These are phyloP conservation scores for Stachybotrys chlorohalonatus DNA, from an alignment of 2,329 filamentous ascomycete genomes.

Conservation along the genomic window DNA sequence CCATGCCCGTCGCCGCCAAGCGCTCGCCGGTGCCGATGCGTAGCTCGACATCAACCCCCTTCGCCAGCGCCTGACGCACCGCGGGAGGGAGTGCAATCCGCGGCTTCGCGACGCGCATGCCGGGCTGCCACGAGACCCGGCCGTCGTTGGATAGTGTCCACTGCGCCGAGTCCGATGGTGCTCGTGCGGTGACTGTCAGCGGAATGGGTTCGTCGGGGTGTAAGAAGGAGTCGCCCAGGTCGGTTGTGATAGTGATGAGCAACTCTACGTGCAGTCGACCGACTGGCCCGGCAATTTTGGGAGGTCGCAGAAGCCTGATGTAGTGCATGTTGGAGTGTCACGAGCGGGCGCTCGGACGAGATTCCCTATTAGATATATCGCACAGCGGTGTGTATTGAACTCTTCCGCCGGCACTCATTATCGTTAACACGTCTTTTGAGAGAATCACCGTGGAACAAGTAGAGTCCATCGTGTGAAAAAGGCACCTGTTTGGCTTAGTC, in stretches of 20 bases:
- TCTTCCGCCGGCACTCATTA: too few relatives aligned
- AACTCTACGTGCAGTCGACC: slow-evolving; percentile 26
- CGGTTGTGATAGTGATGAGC: slow-evolving; percentile 46
- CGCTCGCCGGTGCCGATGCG: slow-evolving; percentile 16
- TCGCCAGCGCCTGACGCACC: slow-evolving; percentile 14
- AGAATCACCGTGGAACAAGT: too few relatives aligned
- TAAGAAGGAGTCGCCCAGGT: slow-evolving; percentile 47
- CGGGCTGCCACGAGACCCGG: slow-evolving; percentile 19
- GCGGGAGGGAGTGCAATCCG: slow-evolving; percentile 15
- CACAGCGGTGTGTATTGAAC: too few relatives aligned
- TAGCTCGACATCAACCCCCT: slow-evolving; percentile 15
- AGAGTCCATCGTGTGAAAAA: too few relatives aligned
- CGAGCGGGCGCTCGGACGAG: too few relatives aligned
- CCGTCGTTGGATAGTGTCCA: slow-evolving; percentile 6
- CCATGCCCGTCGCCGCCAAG: slow-evolving; percentile 15
- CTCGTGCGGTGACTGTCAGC: slow-evolving; percentile 17
- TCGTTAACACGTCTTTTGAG: too few relatives aligned
- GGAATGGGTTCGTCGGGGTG: slow-evolving; percentile 33
- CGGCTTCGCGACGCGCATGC: slow-evolving; percentile 31
- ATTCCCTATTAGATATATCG: too few relatives aligned
- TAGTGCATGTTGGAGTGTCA: slow-evolving; percentile 39
- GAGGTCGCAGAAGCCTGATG: slow-evolving; percentile 42
- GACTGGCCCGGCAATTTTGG: slow-evolving; percentile 22
- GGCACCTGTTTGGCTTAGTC: too few relatives aligned
- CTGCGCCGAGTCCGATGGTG: neutral